Percentiles rank a stretch among this genome's conserved stretches.
Evolutionary conservation across 805 yeast species (phyloP).

Genomic region (Pichia occidentalis): DNA sequence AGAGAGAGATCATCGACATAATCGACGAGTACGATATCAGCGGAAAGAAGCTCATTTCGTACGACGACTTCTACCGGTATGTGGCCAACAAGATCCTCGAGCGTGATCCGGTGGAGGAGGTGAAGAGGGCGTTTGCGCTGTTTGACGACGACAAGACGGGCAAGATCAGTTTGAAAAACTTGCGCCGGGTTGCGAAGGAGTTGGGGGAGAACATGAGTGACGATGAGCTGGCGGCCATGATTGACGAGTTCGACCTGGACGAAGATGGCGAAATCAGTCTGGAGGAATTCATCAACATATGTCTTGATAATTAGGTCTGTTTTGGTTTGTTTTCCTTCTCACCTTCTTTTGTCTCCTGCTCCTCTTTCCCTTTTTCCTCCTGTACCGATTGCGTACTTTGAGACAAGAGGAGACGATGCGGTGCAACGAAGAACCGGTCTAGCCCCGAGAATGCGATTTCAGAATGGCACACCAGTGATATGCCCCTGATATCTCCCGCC

Average conservation of each 20-base stretch:
- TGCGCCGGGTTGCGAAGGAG: constrained; percentile 86
- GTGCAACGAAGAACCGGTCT: too few relatives aligned
- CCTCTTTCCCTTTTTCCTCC: neutral
- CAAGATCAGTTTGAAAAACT: constrained; percentile 70
- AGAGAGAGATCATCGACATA: constrained; percentile 66
- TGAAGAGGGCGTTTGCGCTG: constrained; percentile 78
- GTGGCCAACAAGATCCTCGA: constrained; percentile 78
- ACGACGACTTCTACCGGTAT: constrained; percentile 73
- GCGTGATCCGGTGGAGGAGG: constrained; percentile 90
- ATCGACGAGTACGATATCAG: constrained; percentile 79
- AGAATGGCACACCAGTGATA: too few relatives aligned
- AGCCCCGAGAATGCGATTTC: too few relatives aligned
- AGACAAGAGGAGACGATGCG: too few relatives aligned
- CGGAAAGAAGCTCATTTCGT: constrained; percentile 62
- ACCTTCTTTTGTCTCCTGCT: neutral
- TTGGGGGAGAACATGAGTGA: constrained; percentile 88
- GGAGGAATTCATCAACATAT: constrained; percentile 83
- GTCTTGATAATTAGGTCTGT: constrained; percentile 58
- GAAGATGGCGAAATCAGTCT: constrained; percentile 93
- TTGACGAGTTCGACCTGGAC: constrained; percentile 92
- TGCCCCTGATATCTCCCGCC: too few relatives aligned
- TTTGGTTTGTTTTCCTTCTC: neutral
- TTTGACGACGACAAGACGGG: constrained; percentile 90
- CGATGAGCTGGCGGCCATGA: constrained; percentile 93
- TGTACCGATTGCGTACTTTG: too few relatives aligned